phyloP scores from a whole-genome alignment of 257 asterid genomes.

The Forsythia suspensa region DNA sequence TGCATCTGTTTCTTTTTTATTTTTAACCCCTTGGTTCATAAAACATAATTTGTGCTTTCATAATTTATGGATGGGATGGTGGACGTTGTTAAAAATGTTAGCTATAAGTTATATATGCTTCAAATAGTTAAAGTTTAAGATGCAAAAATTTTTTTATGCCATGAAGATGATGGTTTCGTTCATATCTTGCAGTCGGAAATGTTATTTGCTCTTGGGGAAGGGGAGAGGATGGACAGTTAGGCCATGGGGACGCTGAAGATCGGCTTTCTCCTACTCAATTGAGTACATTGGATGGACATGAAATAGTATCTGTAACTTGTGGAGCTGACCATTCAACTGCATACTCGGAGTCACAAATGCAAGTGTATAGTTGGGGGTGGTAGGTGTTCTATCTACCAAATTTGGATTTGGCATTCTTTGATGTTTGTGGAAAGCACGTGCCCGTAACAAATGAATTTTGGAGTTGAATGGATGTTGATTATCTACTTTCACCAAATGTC shows the following conservation, averaged over 20 bases:
- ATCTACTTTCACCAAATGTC: neutral
- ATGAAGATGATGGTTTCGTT: constrained; percentile 16
- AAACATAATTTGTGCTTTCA: no score
- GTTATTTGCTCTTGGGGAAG: constrained; percentile 98
- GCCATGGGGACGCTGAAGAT: constrained; percentile 96
- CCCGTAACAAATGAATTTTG: neutral
- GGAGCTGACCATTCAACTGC: constrained; percentile 99
- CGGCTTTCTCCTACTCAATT: constrained; percentile 78
- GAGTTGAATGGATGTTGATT: neutral
- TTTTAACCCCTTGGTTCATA: no score
- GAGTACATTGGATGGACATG: constrained; percentile 81
- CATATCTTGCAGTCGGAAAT: constrained; percentile 63
- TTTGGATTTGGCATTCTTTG: neutral
- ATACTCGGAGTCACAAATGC: constrained; percentile 57
- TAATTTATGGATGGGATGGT: neutral
- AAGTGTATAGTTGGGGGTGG: constrained; percentile 99
- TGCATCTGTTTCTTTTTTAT: neutral
- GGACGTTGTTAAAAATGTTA: neutral
- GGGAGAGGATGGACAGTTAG: constrained; percentile 99
- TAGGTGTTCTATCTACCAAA: constrained; percentile 18
- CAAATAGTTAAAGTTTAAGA: neutral
- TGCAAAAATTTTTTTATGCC: neutral
- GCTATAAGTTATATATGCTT: neutral
- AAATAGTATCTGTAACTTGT: constrained; percentile 71
- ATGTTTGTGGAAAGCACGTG: neutral